These are phyloP conservation scores for Flaveria trinervia DNA, from an alignment of 129 eudicot genomes.

Conservation along the genomic window DNA sequence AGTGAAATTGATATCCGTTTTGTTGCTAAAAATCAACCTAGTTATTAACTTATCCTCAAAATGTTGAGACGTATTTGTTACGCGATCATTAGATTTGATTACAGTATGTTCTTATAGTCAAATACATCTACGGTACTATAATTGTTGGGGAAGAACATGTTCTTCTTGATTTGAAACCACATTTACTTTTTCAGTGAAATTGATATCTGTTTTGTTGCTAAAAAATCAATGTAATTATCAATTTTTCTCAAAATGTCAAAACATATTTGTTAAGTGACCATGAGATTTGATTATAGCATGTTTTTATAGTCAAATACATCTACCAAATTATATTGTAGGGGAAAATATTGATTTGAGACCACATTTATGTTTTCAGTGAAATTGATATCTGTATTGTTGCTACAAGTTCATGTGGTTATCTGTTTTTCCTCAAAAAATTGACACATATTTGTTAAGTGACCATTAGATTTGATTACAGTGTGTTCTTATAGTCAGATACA, in stretches of 20 bases:
- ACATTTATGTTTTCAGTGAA: not conserved
- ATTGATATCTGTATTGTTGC: not conserved
- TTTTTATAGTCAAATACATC: not conserved
- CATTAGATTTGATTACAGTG: too few relatives aligned
- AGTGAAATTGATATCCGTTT: too few relatives aligned
- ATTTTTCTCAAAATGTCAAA: not conserved
- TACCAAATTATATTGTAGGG: not conserved
- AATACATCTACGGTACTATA: not conserved
- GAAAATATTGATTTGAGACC: slow-evolving; percentile 15
- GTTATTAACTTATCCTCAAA: too few relatives aligned
- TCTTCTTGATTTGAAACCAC: slow-evolving; percentile 6
- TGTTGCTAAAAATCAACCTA: too few relatives aligned
- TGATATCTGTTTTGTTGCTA: not conserved
- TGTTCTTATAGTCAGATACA: not conserved
- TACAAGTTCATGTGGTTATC: not conserved
- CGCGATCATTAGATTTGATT: not conserved
- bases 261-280: not conserved
- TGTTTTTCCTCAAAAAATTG: not conserved
- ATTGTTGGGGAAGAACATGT: slow-evolving; percentile 7
- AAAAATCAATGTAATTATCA: not conserved
- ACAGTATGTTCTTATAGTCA: not conserved
- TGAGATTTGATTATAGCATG: not conserved
- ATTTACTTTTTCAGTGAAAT: not conserved
- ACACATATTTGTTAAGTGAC: too few relatives aligned
- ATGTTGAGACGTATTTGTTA: not conserved